Conservation (phyloP, 345 rosid genomes). For the Eucalyptus virginea region DNA sequence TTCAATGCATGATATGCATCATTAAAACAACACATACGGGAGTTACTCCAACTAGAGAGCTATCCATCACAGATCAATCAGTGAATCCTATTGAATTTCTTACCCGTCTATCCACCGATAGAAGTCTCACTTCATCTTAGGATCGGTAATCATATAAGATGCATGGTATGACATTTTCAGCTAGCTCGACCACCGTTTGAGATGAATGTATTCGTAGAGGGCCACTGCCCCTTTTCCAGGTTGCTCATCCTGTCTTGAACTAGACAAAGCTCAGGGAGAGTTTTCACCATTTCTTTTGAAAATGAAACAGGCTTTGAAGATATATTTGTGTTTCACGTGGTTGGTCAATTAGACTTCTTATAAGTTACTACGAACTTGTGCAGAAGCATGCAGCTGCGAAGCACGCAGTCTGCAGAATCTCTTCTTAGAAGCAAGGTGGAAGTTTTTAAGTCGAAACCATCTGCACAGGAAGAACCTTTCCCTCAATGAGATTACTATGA, state of each 20-base stretch:
- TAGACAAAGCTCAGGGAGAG: background rate
- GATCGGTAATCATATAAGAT: background rate
- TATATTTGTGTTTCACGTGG: too few species aligned
- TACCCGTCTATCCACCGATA: fast-evolving
- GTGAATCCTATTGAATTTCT: background rate
- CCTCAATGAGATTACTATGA: background rate
- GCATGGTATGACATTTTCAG: background rate
- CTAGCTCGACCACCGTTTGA: background rate
- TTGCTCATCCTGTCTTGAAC: background rate
- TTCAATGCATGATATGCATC: too few species aligned
- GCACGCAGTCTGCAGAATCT: background rate
- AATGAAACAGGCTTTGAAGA: too few species aligned
- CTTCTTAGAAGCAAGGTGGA: background rate
- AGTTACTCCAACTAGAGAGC: too few species aligned
- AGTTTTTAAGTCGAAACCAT: background rate
- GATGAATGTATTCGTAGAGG: background rate
- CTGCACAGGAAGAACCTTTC: background rate
- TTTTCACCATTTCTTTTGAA: too few species aligned
- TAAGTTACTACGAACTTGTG: background rate
- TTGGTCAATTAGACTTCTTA: too few species aligned
- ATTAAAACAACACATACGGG: too few species aligned
- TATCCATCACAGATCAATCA: too few species aligned
- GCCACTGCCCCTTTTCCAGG: background rate
- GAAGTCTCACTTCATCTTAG: background rate
- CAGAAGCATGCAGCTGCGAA: background rate